Base-by-base conservation (phyloP, 2,329 filamentous ascomycete genomes). In the Chaetomiaceae sp. region DNA sequence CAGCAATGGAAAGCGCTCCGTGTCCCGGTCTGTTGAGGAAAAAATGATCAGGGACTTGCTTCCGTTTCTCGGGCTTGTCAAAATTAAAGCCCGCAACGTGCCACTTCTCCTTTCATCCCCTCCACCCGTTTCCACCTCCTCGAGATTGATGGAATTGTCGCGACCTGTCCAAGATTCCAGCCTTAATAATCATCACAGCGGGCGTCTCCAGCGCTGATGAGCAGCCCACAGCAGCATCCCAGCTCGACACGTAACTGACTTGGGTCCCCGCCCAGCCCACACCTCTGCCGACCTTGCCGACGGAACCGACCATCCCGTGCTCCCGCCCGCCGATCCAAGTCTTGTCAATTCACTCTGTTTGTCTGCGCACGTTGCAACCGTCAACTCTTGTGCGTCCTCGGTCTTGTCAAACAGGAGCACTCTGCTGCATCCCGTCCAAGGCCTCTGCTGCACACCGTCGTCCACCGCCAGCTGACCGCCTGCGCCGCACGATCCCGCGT, bases 261-360 rank as follows among this genome's bases (percentile, higher is more conserved):
- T n/a, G n/a, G n/a, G 29, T 27, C 43, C 52, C 31, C 36, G 37
- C 47, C 4, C 47, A 29, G 20, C 44, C 37, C 44, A 22, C n/a
- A 17, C 27, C 51, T 38, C 47, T 51, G 31, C 55, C 55, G 55
- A 57, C 34, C 27, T 20, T 57, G 48, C 55, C 55, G 55, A 49
- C 45, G 22, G 44, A 42, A 23, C 15, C 31, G n/a, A 19, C 6
- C 42, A 51, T 47, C 43, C 50, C 51, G 38, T 44, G 22, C 52
- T 54, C 29, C 51, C 53, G 29, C 33, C 36, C 36, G 23, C 47
- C 42, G 42, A 44, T 29, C 31, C 40, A 19, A 39, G 23, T 37
- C 42, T 36, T 27, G 36, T 44, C n/a, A n/a, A n/a, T n/a, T n/a
- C n/a, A n/a, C n/a, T 25, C 46, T 20, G 39, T n/a, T 29, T 50